Percentiles rank a stretch among this genome's conserved stretches.
Conservation (phyloP, 2,329 filamentous ascomycete genomes). For the Hymenoscyphus fraxineus region DNA sequence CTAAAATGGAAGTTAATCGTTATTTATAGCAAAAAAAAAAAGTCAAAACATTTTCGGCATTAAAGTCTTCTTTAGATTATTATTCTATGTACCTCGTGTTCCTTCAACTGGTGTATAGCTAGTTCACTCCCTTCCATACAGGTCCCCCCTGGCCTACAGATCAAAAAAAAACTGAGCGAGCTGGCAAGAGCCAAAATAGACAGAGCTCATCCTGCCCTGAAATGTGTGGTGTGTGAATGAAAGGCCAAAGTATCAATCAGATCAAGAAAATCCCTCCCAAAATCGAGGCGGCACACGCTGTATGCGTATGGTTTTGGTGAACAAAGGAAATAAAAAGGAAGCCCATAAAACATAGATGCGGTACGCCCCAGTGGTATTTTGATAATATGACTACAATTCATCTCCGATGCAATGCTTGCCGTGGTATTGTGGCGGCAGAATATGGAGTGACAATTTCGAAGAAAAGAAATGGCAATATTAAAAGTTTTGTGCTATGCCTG, state of each 20-base stretch:
- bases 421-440: slow-evolving; percentile 8
- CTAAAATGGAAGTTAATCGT: too few species aligned
- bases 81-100: neutral
- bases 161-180: neutral
- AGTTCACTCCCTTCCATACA: neutral
- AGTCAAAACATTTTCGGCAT: neutral
- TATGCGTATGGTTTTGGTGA: slow-evolving; percentile 9
- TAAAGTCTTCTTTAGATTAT: slow-evolving; percentile 2
- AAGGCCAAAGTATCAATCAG: neutral
- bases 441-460: slow-evolving; percentile 19
- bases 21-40: too few species aligned
- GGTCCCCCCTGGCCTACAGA: neutral
- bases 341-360: slow-evolving; percentile 14
- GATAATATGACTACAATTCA: slow-evolving; percentile 28
- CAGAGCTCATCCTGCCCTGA: slow-evolving; percentile 9
- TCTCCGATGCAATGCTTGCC: slow-evolving; percentile 13
- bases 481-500: slow-evolving; percentile 96
- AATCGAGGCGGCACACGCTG: neutral
- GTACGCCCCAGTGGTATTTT: slow-evolving; percentile 28
- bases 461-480: slow-evolving; percentile 40
- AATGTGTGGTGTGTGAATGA: slow-evolving; percentile 5
- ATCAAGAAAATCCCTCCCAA: slow-evolving; percentile 1
- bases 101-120: neutral
- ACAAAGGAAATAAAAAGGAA: slow-evolving; percentile 20
- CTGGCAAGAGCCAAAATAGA: slow-evolving; percentile 12